Evolutionary conservation across 805 yeast genomes (phyloP), one percentile per base, ranked within the genome.

Genomic region (Kluyveromyces nonfermentans): DNA sequence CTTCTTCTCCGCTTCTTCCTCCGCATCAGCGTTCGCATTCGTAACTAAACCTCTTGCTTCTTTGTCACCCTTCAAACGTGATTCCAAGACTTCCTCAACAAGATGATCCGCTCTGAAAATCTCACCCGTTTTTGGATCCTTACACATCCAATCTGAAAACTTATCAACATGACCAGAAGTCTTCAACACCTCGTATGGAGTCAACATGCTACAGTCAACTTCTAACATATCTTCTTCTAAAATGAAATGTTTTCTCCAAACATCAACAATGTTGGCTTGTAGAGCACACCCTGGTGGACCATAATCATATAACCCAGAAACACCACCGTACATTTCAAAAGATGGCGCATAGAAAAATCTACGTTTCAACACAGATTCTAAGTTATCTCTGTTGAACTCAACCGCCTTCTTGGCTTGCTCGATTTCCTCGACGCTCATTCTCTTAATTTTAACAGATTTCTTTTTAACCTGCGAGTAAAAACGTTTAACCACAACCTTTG

Each of bases 261-360:
- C 75, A 61, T 94, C 99, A 49, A 93, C 73, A 50, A 93, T 75
- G 66, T 93, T 90, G 58, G 97, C 95, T 73, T 90, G 97, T 69
- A 93, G 78, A 10, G 97, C 94, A 72, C 97, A 90, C 50, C 98
- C 98, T 64, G 98, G 97, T 50, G 99, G 99, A 71, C 99, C 99
- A 63, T 89, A 93, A 66, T 93, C 99, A 66, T 86, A 93, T 46
- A 93, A 74, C 53, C 99, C 99, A 40, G 96, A 85, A 37, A 93
- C 97, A 66, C 98, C 98, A 55, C 98, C 98, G 65, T 93, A 93
- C 51, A 90, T 78, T 64, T 93, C 98, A 59, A 93, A 93, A 31
- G 97, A 82, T 52, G 99, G 99, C 15, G 97, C 96, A 64, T 78
- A 94, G 70, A 93, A 93, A 73, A 93, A 93, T 64, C 99, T 80